A percentile compares a stretch with the other conserved stretches of the same genome.
These are phyloP conservation scores for Trypanosoma platydactyli DNA, from an alignment of 208 protist species.

Conservation along the genomic window DNA sequence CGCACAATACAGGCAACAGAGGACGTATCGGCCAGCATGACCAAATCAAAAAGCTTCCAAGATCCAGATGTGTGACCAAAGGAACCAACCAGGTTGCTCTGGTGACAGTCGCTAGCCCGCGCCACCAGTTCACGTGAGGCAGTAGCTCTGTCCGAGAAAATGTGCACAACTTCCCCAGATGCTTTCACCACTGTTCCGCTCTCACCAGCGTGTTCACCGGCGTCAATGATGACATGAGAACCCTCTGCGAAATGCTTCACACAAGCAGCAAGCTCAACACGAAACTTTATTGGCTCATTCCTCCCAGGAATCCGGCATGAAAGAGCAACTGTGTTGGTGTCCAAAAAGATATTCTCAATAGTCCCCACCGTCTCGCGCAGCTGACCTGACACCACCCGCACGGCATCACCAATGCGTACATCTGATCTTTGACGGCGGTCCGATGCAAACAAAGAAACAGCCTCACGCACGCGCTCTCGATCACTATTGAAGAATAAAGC, in stretches of 20 bases:
- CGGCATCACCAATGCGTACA: slow-evolving; percentile 67
- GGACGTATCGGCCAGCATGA: slow-evolving; percentile 63
- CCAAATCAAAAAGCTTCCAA: slow-evolving; percentile 84
- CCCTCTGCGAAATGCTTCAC: slow-evolving; percentile 84
- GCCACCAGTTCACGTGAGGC: slow-evolving; percentile 68
- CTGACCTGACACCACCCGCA: slow-evolving; percentile 77
- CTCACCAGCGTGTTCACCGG: slow-evolving; percentile 75
- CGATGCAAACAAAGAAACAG: slow-evolving; percentile 33
- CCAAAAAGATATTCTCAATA: slow-evolving; percentile 76
- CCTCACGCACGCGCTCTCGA: slow-evolving; percentile 68
- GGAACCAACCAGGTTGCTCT: slow-evolving; percentile 74
- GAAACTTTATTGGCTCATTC: slow-evolving; percentile 58
- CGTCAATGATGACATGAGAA: slow-evolving; percentile 83
- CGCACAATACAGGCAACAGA: slow-evolving; percentile 77
- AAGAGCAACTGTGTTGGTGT: slow-evolving; percentile 66
- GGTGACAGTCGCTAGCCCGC: slow-evolving; percentile 81
- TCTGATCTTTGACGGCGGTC: slow-evolving; percentile 9
- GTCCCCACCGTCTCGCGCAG: slow-evolving; percentile 70
- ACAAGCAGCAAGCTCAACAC: slow-evolving; percentile 77
- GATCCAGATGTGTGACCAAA: slow-evolving; percentile 64
- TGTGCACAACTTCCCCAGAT: slow-evolving; percentile 63
- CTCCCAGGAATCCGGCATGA: slow-evolving; percentile 59
- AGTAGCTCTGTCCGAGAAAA: slow-evolving; percentile 74
- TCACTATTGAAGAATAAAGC: slow-evolving; percentile 88
- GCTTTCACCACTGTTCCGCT: slow-evolving; percentile 87